Base-by-base conservation (phyloP, 2,329 filamentous ascomycete genomes). In the Hirsutella minnesotensis region DNA sequence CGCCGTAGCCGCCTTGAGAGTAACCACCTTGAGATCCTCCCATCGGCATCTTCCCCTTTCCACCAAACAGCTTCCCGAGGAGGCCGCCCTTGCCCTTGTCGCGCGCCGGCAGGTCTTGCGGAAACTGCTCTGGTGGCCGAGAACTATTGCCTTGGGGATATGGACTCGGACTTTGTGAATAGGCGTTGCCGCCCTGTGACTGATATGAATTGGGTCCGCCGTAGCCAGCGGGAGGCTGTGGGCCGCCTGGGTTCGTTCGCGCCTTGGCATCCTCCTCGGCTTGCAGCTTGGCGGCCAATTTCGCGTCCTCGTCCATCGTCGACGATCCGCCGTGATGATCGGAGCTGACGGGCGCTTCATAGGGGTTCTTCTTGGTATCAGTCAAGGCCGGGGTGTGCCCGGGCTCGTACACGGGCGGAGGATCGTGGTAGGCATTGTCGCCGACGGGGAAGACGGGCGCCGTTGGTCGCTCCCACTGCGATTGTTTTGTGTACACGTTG, bases 381-480 rank as follows among this genome's bases (percentile, higher is more conserved):
- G 51, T 65, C 47, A 57, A 69, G 44, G 53, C 62, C 51, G 54
- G 65, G 24, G 51, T 49, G 41, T 49, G 51, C 49, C 69, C 58
- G 21, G 68, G 65, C 12, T 72, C 66, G 62, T 89, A 88, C 48
- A 73, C 72, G 0, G 84, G 83, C 12, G 85, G 85, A 3, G 81
- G 72, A 31, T 78, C 83, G 5, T 69, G 61, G 12, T 81, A 67
- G 7, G 59, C 58, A 38, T 56, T 52, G 22, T 57, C 60, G 22
- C 58, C 61, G 8, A 71, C 62, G 15, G 74, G 70, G 50, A 76
- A 74, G 41, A 79, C 78, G 36, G 84, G 81, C 42, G 72, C 72
- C 31, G 79, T 86, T 16, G 88, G 88, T 52, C 78, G 82, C 4
- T 94, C 84, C 89, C 89, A 95, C 72, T 90, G 84, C 5, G 89